A percentile compares a stretch with the other conserved stretches of the same genome.
These are phyloP conservation scores for Fusarium sp. DNA, from an alignment of 2,329 filamentous ascomycete species.

Conservation along the genomic window DNA sequence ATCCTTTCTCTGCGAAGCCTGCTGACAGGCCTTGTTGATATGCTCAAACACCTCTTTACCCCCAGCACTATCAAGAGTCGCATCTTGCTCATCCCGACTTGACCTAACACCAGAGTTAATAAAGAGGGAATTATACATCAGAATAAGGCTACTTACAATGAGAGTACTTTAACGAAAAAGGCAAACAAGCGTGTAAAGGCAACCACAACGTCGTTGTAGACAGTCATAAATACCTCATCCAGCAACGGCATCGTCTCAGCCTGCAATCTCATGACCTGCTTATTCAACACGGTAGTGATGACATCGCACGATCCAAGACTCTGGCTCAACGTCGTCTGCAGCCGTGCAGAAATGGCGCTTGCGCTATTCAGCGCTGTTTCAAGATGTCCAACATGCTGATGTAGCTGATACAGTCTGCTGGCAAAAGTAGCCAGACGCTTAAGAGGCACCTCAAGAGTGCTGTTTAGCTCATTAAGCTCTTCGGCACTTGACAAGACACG, in stretches of 20 bases:
- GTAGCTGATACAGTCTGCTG: slow-evolving; percentile 48
- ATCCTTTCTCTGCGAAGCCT: slow-evolving; percentile 32
- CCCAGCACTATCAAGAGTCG: slow-evolving; percentile 34
- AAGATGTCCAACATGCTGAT: slow-evolving; percentile 45
- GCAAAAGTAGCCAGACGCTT: slow-evolving; percentile 45
- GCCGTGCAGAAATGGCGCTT: slow-evolving; percentile 47
- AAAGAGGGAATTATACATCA: neutral
- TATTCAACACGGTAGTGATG: slow-evolving; percentile 50
- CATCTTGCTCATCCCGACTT: slow-evolving; percentile 47
- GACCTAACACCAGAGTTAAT: slow-evolving; percentile 17
- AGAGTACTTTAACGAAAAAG: slow-evolving; percentile 42
- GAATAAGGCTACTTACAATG: slow-evolving; percentile 40
- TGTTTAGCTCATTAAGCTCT: slow-evolving; percentile 51
- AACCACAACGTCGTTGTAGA: slow-evolving; percentile 45
- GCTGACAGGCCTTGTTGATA: slow-evolving; percentile 35
- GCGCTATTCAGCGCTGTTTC: slow-evolving; percentile 47
- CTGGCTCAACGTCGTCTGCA: slow-evolving; percentile 51
- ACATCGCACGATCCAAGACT: slow-evolving; percentile 51
- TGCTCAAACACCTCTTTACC: slow-evolving; percentile 42
- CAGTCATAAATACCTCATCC: slow-evolving; percentile 47
- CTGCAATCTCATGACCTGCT: slow-evolving; percentile 55
- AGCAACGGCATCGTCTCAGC: slow-evolving; percentile 42
- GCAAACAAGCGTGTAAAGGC: slow-evolving; percentile 49
- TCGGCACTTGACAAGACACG: slow-evolving; percentile 48
- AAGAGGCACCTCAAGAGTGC: slow-evolving; percentile 25